A percentile compares a stretch with the other conserved stretches of the same genome.
Conservation (phyloP, 2,329 filamentous ascomycete species). For the Calonectria ilicicola region DNA sequence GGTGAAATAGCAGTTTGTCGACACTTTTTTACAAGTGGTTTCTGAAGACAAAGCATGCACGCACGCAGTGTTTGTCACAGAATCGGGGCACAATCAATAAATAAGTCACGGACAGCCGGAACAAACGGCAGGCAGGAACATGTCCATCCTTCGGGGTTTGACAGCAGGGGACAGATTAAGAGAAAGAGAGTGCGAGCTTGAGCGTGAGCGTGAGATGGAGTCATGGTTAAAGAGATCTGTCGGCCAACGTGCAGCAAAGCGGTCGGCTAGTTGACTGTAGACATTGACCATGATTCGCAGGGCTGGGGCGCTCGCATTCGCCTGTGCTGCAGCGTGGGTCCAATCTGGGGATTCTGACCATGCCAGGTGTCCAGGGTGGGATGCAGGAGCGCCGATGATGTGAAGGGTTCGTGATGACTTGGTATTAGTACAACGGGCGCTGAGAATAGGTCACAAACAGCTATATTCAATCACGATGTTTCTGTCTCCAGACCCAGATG, state of each 20-base stretch:
- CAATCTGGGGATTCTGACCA: conserved; percentile 8
- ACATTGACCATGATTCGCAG: conserved; percentile 8
- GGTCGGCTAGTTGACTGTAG: conserved; percentile 3
- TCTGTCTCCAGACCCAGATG: neutral
- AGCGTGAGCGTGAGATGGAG: neutral
- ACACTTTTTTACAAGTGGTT: neutral
- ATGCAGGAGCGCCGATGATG: neutral
- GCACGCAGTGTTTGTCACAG: neutral
- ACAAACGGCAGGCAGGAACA: conserved; percentile 10
- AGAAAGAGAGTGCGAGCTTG: conserved; percentile 2
- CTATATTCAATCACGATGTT: no score
- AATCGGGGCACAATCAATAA: conserved; percentile 7
- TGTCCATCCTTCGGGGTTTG: neutral
- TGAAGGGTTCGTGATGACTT: neutral
- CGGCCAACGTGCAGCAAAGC: neutral
- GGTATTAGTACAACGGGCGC: neutral
- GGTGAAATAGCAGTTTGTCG: neutral
- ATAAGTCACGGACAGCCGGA: conserved; percentile 8
- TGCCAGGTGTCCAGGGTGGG: neutral
- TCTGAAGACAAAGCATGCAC: neutral
- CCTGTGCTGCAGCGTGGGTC: conserved; percentile 16
- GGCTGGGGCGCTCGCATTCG: conserved; percentile 14
- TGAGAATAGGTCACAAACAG: neutral
- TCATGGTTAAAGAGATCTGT: neutral
- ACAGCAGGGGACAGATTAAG: neutral